phyloP scores from a whole-genome alignment of 1,139 yeast species.

The Yamadazyma taylorii region DNA sequence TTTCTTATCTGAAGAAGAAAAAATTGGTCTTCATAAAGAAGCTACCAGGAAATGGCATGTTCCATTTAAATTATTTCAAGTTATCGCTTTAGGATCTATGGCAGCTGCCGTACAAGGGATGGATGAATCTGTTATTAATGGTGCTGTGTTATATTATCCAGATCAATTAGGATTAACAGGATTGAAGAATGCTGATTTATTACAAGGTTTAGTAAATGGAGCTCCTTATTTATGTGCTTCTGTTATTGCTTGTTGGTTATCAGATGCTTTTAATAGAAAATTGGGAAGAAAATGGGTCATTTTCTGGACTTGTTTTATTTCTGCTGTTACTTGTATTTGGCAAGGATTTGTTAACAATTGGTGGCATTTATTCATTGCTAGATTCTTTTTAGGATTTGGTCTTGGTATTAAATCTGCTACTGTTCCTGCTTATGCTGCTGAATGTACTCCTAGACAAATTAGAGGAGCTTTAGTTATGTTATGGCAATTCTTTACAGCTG shows the following conservation, averaged over 20 bases:
- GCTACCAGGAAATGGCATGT: constrained; percentile 67
- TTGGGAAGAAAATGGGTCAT: constrained; percentile 78
- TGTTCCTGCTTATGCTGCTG: constrained; percentile 81
- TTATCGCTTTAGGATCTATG: constrained; percentile 75
- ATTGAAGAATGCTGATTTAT: constrained; percentile 59
- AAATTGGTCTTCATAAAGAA: constrained; percentile 51
- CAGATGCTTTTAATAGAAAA: constrained; percentile 64
- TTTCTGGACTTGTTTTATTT: constrained; percentile 64
- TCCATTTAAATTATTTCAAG: constrained; percentile 59
- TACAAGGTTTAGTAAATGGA: constrained; percentile 74
- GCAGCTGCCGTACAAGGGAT: constrained; percentile 93
- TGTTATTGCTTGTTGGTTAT: constrained; percentile 67
- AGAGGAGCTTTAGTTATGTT: constrained; percentile 83
- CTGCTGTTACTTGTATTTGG: constrained; percentile 73
- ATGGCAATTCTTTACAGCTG: constrained; percentile 90
- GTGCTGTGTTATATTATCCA: constrained; percentile 77
- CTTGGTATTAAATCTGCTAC: constrained; percentile 82
- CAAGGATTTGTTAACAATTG: constrained; percentile 71
- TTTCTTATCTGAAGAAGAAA: constrained; percentile 60
- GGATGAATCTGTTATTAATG: constrained; percentile 88
- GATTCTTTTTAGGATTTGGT: constrained; percentile 74
- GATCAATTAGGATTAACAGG: constrained; percentile 48
- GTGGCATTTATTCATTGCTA: constrained; percentile 75
- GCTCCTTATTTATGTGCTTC: constrained; percentile 83
- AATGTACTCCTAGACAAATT: constrained; percentile 72